Evolutionary conservation across 257 asterid species (phyloP).

Genomic region (Scutellaria baicalensis): DNA sequence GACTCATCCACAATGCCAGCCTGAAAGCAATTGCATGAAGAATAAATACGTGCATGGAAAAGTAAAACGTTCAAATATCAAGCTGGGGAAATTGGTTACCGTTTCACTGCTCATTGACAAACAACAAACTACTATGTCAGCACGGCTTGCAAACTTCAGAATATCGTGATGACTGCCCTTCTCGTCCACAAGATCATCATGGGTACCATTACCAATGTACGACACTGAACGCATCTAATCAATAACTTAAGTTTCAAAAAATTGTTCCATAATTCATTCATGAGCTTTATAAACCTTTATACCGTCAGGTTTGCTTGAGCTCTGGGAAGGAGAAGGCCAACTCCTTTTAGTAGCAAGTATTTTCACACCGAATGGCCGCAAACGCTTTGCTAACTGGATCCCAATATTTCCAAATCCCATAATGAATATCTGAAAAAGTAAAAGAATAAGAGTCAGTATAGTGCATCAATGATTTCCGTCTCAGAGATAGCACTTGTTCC

Average conservation of each 20-base stretch:
- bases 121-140: slow-evolving; percentile 90
- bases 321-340: slow-evolving; percentile 43
- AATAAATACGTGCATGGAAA: neutral
- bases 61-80: neutral
- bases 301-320: slow-evolving; percentile 40
- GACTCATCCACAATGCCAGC: slow-evolving; percentile 59
- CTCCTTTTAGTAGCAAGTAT: slow-evolving; percentile 91
- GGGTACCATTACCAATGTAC: slow-evolving; percentile 15
- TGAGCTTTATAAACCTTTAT: neutral
- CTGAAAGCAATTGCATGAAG: slow-evolving; percentile 35
- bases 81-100: slow-evolving; percentile 25
- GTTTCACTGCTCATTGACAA: slow-evolving; percentile 71
- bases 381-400: slow-evolving; percentile 73
- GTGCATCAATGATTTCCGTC: neutral
- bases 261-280: neutral
- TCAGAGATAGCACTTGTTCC: too few relatives aligned
- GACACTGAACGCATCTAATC: slow-evolving; percentile 15
- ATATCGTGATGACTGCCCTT: slow-evolving; percentile 74
- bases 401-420: slow-evolving; percentile 92
- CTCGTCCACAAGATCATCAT: slow-evolving; percentile 62
- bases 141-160: slow-evolving; percentile 59
- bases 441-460: neutral
- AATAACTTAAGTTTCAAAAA: neutral
- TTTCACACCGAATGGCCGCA: slow-evolving; percentile 83
- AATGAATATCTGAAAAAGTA: slow-evolving; percentile 52